These are phyloP conservation scores for Fusarium praegraminearum DNA, from an alignment of 2,329 filamentous ascomycete genomes.

Conservation along the genomic window DNA sequence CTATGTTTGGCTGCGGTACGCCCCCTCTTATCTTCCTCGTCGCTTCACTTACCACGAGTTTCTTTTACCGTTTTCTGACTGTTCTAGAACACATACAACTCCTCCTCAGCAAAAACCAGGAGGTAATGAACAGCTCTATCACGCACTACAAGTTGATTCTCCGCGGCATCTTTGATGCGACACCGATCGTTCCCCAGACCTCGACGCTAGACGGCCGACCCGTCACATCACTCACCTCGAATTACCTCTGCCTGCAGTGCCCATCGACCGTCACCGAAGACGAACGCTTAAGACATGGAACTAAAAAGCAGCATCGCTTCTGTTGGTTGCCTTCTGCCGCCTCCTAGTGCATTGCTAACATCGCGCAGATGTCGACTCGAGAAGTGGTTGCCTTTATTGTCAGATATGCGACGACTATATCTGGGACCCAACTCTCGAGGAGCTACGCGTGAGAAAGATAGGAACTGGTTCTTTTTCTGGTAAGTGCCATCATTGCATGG, in stretches of 20 bases:
- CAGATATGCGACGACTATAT: slow-evolving; percentile 86
- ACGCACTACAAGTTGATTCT: slow-evolving; percentile 79
- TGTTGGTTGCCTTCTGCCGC: slow-evolving; percentile 63
- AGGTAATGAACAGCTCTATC: slow-evolving; percentile 75
- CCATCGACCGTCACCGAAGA: slow-evolving; percentile 75
- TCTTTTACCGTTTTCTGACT: slow-evolving; percentile 47
- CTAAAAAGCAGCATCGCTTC: slow-evolving; percentile 77
- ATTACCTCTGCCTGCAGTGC: slow-evolving; percentile 80
- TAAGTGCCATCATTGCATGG: slow-evolving; percentile 52
- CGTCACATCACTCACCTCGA: slow-evolving; percentile 72
- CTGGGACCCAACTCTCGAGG: slow-evolving; percentile 84
- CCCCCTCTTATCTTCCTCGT: slow-evolving; percentile 24
- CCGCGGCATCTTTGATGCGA: slow-evolving; percentile 76
- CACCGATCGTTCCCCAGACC: slow-evolving; percentile 73
- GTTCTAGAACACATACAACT: slow-evolving; percentile 76
- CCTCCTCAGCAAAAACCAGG: slow-evolving; percentile 71
- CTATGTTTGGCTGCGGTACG: slow-evolving; percentile 74
- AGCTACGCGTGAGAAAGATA: slow-evolving; percentile 77
- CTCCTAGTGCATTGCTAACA: slow-evolving; percentile 44
- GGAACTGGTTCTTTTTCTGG: slow-evolving; percentile 74
- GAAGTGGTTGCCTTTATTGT: slow-evolving; percentile 80
- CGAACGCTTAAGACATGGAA: slow-evolving; percentile 74
- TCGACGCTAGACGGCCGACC: slow-evolving; percentile 68
- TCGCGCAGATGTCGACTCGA: slow-evolving; percentile 77
- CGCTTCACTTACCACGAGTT: slow-evolving; percentile 1